Base-by-base conservation (phyloP, 306 rosid genomes). In the Gillenia trifoliata region DNA sequence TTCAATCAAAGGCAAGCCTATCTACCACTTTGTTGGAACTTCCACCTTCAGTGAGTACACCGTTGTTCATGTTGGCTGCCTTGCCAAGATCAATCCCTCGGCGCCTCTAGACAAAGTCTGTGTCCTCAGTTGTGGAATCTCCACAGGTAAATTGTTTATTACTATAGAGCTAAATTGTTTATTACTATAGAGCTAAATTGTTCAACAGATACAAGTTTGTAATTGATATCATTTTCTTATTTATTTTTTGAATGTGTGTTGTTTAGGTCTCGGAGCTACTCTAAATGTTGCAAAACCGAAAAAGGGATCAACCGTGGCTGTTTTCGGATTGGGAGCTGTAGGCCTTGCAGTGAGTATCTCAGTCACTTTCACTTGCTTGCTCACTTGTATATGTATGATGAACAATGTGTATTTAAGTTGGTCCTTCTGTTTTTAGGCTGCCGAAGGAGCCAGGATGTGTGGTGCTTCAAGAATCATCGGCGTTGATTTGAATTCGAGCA, bases 41-140 rank as follows among this genome's bases (percentile, higher is more conserved):
- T 93, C 98, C 36, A 93, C 96, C 1, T 93, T 93, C 75, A 91
- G 97, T 8, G 93, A 93, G 16, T 93, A 89, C 86, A 93, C 97
- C 20, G 96, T 93, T 47, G 74, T 68, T 11, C 96, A 93, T 66
- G 82, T 86, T 34, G 97, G 98, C 28, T 91, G 92, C 43, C 83
- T 89, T 60, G 97, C 89, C 28, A 93, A 93, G 89, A 74, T 91
- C 84, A 88, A 91, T 84, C 94, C 94, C 20, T 88, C 79, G 13
- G 97, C 97, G 0, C 98, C 98, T 17, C 94, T 93, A 10, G 98
- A 93, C 85, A 89, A 93, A 88, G 91, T 93, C 25, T 93, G 97
- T 64, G 2, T 94, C 36, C 97, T 94, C 71, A 94, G 98, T 45
- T 93, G 98, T 30, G 97, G 98, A 79, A 76, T 93, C 1, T 87